Evolutionary conservation across 1,284 basidiomycete species (phyloP).

Genomic region (Mrakiaceae sp.): DNA sequence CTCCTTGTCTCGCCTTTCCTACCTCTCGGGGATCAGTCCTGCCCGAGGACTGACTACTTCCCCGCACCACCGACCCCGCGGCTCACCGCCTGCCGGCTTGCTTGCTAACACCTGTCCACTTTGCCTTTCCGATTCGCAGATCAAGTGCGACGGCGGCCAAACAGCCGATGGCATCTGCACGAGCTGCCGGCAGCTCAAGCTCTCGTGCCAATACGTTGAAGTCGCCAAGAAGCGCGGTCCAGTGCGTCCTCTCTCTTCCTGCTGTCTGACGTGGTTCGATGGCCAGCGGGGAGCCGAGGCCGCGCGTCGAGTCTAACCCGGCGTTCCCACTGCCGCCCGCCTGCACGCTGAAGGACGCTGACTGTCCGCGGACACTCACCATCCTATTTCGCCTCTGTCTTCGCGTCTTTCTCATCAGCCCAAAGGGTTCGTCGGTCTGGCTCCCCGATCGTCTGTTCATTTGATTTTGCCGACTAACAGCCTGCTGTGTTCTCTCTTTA

Average conservation of each 20-base stretch:
- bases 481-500: background rate
- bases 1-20: background rate
- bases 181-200: conserved; percentile 59
- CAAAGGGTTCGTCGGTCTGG: background rate
- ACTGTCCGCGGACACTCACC: too few species aligned
- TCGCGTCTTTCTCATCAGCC: background rate
- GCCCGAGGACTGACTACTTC: background rate
- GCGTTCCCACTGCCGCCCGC: too few species aligned
- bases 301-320: too few species aligned
- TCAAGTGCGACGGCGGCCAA: conserved; percentile 11
- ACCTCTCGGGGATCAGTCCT: background rate
- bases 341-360: too few species aligned
- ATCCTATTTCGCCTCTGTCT: background rate
- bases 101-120: conserved; percentile 18
- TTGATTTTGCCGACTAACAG: background rate
- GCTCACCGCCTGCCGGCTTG: background rate
- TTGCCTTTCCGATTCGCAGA: background rate
- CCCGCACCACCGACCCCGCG: background rate
- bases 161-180: conserved; percentile 42
- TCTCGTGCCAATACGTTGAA: conserved; percentile 61
- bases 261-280: background rate
- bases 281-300: too few species aligned
- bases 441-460: too few species aligned
- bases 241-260: background rate
- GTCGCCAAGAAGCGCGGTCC: conserved; percentile 39